Conservation (phyloP, 805 yeast species). For the Blastobotrys chiropterorum region DNA sequence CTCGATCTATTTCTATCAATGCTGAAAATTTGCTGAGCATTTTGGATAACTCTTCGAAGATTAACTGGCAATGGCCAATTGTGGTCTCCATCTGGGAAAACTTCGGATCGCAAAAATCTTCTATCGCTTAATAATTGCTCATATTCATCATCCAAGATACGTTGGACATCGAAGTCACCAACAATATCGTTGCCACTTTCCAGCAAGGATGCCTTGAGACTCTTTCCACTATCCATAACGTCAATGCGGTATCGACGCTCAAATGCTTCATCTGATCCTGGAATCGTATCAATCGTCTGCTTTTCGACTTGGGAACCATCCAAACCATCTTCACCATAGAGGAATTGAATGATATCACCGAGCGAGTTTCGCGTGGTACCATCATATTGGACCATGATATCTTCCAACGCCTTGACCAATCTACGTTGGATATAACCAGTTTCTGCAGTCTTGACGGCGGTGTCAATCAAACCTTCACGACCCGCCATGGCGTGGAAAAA, state of each 20-base stretch:
- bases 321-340: conserved; percentile 98
- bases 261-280: conserved; percentile 82
- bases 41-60: conserved; percentile 91
- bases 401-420: conserved; percentile 92
- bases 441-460: conserved; percentile 98
- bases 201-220: conserved; percentile 64
- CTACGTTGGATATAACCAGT: conserved; percentile 99
- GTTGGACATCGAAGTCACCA: conserved; percentile 83
- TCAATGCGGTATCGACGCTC: conserved; percentile 83
- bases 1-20: conserved; percentile 86
- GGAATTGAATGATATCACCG: conserved; percentile 93
- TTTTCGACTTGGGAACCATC: conserved; percentile 98
- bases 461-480: conserved; percentile 98
- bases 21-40: conserved; percentile 95
- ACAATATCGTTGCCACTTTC: conserved; percentile 87
- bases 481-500: conserved; percentile 99
- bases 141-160: conserved; percentile 76
- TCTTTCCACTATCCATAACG: conserved; percentile 56
- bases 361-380: conserved; percentile 97
- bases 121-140: conserved; percentile 74
- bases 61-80: conserved; percentile 98
- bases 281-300: conserved; percentile 91
- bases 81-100: conserved; percentile 89
- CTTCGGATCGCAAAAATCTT: conserved; percentile 63
- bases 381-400: conserved; percentile 96